These are phyloP conservation scores for Vaccinium macrocarpon DNA, from an alignment of 148 eudicot species.

Conservation along the genomic window DNA sequence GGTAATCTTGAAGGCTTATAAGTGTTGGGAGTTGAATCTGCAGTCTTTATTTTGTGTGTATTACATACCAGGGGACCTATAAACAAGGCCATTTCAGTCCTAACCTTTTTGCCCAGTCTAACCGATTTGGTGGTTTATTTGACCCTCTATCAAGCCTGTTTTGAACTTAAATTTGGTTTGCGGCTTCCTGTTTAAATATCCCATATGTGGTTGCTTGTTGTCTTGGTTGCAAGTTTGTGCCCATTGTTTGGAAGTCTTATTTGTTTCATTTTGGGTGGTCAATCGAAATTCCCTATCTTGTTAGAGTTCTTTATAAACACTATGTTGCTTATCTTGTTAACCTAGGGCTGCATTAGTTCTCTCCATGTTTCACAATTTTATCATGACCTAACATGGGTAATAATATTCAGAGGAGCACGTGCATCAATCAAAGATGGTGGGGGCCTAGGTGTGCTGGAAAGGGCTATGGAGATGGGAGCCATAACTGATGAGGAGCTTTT, in stretches of 20 bases:
- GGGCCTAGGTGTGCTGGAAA: constrained; percentile 71
- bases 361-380: background rate
- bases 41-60: background rate
- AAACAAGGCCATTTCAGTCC: background rate
- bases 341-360: background rate
- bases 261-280: background rate
- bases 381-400: constrained; percentile 7
- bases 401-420: constrained; percentile 67
- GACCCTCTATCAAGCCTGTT: background rate
- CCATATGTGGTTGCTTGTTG: background rate
- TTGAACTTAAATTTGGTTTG: background rate
- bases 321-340: background rate
- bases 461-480: constrained; percentile 98
- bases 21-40: background rate
- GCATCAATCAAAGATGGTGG: constrained; percentile 80
- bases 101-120: background rate
- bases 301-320: background rate
- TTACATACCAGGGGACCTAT: background rate
- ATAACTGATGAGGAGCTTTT: constrained; percentile 89
- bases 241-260: background rate
- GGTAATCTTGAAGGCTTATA: background rate
- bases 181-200: background rate
- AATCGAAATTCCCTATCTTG: background rate
- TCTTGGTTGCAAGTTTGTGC: background rate
- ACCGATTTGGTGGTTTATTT: background rate